Conservation (phyloP, 1,139 yeast species). For the Blastobotrys buckinghamii region DNA sequence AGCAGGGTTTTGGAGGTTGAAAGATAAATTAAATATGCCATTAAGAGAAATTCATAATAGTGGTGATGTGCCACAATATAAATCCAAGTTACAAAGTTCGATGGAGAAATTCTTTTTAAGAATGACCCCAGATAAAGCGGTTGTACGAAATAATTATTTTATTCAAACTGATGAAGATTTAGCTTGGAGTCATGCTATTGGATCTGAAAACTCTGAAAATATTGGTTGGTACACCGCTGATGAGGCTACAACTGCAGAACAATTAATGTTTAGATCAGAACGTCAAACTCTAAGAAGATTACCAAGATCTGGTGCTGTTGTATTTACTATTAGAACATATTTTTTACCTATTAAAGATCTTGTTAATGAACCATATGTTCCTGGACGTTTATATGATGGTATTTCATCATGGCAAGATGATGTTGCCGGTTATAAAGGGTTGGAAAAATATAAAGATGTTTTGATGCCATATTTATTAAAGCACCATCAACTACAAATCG, state of each 20-base stretch:
- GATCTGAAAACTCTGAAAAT: constrained; percentile 37
- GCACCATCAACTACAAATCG: constrained; percentile 11
- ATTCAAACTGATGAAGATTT: constrained; percentile 50
- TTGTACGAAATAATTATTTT: constrained; percentile 57
- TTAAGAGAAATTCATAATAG: constrained; percentile 46
- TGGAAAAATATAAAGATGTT: constrained; percentile 10
- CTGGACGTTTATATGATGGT: constrained; percentile 10
- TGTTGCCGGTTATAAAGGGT: constrained; percentile 10
- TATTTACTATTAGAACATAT: constrained; percentile 62
- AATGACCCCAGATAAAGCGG: constrained; percentile 46
- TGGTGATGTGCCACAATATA: constrained; percentile 58
- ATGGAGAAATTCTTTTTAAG: constrained; percentile 59
- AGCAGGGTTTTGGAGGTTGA: constrained; percentile 67
- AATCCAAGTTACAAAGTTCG: constrained; percentile 46
- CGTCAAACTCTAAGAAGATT: constrained; percentile 56
- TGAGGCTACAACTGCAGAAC: constrained; percentile 38
- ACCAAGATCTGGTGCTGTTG: constrained; percentile 49
- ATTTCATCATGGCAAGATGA: constrained; percentile 11
- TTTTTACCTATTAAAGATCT: constrained; percentile 44
- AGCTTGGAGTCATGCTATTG: constrained; percentile 49
- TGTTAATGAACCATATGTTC: constrained; percentile 10
- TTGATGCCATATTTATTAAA: constrained; percentile 9
- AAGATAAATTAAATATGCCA: constrained; percentile 38
- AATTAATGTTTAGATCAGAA: constrained; percentile 57
- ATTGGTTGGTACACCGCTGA: constrained; percentile 19